Evolutionary conservation across 2,329 filamentous ascomycete species (phyloP), one percentile per base, ranked within the genome.

Genomic region (Cladosporium sp.): DNA sequence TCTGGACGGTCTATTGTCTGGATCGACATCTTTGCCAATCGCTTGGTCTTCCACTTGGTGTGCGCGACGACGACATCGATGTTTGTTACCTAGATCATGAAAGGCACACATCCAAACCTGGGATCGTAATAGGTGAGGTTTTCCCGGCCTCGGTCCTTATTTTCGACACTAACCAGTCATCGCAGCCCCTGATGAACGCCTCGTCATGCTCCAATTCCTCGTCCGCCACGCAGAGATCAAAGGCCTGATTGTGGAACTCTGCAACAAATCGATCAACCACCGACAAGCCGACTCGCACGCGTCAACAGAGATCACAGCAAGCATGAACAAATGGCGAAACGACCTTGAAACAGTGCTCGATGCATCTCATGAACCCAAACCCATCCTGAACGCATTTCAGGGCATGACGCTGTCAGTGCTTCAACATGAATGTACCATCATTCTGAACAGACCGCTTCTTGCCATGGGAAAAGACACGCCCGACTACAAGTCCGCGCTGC

Each of bases 1-100:
- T 82, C 54, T 82, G 79, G 78, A 76, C 76, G 1, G 71, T 81
- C 0, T 83, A 82, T 43, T 74, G 69, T 13, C 62, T 80, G 0
- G 80, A 82, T 38, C 69, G 79, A 40, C 75, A 79, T 50, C 66
- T 82, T 0, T 80, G 75, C 7, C 79, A 82, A 41, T 77, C 78
- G 0, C 70, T 82, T 2, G 79, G 80, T 0, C 66, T 80, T 0
- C 80, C 80, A 0, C 64, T 81, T 1, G 73, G 75, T 17, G 75
- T 83, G 9, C 73, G 73, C 44, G 79, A 82, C 53, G 75, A 80
- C 38, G 79, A 82, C 50, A 63, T 82, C 5, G 80, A 82, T 56
- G 79, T 82, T 1, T 82, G 80, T 54, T 78, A 78, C 50, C 76
- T 74, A 0, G 72, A 71, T 0, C 62, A 73, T 2, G 78, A 81